Conservation (phyloP, 345 rosid species). For the Brassica incana region DNA sequence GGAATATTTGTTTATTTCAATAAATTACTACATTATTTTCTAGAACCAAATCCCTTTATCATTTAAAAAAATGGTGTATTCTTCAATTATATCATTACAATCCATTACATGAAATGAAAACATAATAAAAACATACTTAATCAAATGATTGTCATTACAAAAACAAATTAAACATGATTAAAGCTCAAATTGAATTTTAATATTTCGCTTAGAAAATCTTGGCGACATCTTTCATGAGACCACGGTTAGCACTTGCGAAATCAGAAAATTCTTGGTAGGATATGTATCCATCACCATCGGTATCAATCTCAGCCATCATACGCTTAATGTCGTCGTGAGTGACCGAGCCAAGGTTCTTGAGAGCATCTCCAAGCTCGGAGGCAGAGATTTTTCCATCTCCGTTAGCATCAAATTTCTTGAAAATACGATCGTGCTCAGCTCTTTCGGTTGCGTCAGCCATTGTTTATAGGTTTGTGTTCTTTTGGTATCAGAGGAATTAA, state of each 20-base stretch:
- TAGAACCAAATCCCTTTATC: neutral
- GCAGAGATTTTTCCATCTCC: slow-evolving; percentile 86
- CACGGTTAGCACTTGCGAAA: slow-evolving; percentile 72
- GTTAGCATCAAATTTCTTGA: slow-evolving; percentile 76
- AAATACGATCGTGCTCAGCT: slow-evolving; percentile 61
- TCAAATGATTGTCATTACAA: slow-evolving; percentile 28
- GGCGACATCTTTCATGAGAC: slow-evolving; percentile 83
- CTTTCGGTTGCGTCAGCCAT: slow-evolving; percentile 63
- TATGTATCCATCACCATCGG: slow-evolving; percentile 85
- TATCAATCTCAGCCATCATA: slow-evolving; percentile 94
- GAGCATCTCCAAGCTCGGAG: slow-evolving; percentile 70
- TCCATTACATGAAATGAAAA: slow-evolving; percentile 22
- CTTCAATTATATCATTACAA: neutral
- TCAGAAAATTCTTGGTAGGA: slow-evolving; percentile 64
- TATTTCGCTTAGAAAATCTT: slow-evolving; percentile 53
- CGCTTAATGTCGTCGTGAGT: slow-evolving; percentile 58
- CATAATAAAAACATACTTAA: slow-evolving; percentile 9
- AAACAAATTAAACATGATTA: slow-evolving; percentile 22
- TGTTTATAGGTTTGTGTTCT: neutral
- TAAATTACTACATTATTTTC: neutral
- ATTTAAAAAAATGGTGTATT: neutral
- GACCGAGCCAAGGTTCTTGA: slow-evolving; percentile 67
- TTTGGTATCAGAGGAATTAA: slow-evolving; percentile 11
- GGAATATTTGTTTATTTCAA: too few species aligned
- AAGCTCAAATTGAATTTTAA: neutral